Percentiles rank a stretch among this genome's conserved stretches.
phyloP scores from a whole-genome alignment of 805 yeast species.

The Osmozyma mogii region DNA sequence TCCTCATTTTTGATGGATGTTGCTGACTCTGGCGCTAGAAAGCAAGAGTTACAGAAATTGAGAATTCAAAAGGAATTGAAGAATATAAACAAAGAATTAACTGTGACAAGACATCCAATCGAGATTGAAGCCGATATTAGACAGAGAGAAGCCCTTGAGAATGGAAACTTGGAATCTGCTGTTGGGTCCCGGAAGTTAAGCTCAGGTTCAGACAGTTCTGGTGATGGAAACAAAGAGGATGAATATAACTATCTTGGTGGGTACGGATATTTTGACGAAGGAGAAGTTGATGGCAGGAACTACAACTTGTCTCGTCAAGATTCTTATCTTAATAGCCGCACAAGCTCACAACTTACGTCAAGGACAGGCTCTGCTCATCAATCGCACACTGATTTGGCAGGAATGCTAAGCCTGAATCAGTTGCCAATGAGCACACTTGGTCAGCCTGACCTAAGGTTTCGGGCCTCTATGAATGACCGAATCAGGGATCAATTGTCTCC shows the following conservation, averaged over 20 bases:
- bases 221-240: conserved; percentile 15
- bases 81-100: conserved; percentile 13
- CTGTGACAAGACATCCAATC: conserved; percentile 17
- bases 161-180: too few species aligned
- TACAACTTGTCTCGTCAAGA: conserved; percentile 20
- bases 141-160: not conserved
- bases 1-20: conserved; percentile 23
- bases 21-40: conserved; percentile 26
- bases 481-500: too few species aligned
- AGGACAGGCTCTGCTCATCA: too few species aligned
- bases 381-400: too few species aligned
- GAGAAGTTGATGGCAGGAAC: conserved; percentile 54
- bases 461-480: too few species aligned
- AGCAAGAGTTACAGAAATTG: conserved; percentile 24
- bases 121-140: conserved; percentile 10
- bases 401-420: too few species aligned
- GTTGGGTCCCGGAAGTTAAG: not conserved
- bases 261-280: conserved; percentile 77
- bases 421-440: too few species aligned
- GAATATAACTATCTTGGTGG: conserved; percentile 57
- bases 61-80: conserved; percentile 30
- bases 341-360: too few species aligned
- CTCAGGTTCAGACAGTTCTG: conserved; percentile 2
- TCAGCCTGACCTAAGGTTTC: too few species aligned
- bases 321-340: conserved; percentile 20